phyloP scores from a whole-genome alignment of 2,329 filamentous ascomycete genomes.

The Pseudocercospora vitis region DNA sequence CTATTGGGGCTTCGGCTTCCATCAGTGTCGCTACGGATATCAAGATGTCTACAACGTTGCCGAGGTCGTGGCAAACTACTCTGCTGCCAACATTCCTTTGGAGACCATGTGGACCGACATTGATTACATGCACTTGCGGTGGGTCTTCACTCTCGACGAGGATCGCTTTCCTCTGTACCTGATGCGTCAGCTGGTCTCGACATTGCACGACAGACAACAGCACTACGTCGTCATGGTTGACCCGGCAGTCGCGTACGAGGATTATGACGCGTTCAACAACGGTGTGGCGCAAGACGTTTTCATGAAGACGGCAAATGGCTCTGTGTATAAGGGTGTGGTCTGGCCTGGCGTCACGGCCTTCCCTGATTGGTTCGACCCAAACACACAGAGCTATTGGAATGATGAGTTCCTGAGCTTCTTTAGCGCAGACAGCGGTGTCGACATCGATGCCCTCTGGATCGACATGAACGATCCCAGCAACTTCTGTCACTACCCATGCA shows the following conservation, averaged over 20 bases:
- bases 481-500: slow-evolving; percentile 50
- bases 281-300: slow-evolving; percentile 61
- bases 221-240: slow-evolving; percentile 68
- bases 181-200: slow-evolving; percentile 63
- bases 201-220: slow-evolving; percentile 49
- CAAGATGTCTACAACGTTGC: slow-evolving; percentile 64
- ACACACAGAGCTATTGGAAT: slow-evolving; percentile 68
- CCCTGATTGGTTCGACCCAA: slow-evolving; percentile 70
- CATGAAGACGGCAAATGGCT: slow-evolving; percentile 56
- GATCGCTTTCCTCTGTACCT: slow-evolving; percentile 61
- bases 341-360: slow-evolving; percentile 63
- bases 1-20: slow-evolving; percentile 56
- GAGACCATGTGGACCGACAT: slow-evolving; percentile 74
- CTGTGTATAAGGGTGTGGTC: slow-evolving; percentile 63
- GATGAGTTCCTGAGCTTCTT: slow-evolving; percentile 68
- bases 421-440: slow-evolving; percentile 60
- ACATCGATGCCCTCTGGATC: slow-evolving; percentile 73
- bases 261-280: slow-evolving; percentile 60
- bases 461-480: slow-evolving; percentile 65
- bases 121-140: slow-evolving; percentile 46
- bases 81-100: slow-evolving; percentile 62
- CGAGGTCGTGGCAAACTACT: slow-evolving; percentile 66
- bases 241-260: slow-evolving; percentile 54
- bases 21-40: slow-evolving; percentile 53
- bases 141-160: slow-evolving; percentile 65